phyloP scores from a whole-genome alignment of 139 green algal species.

The Micromonas pusilla region DNA sequence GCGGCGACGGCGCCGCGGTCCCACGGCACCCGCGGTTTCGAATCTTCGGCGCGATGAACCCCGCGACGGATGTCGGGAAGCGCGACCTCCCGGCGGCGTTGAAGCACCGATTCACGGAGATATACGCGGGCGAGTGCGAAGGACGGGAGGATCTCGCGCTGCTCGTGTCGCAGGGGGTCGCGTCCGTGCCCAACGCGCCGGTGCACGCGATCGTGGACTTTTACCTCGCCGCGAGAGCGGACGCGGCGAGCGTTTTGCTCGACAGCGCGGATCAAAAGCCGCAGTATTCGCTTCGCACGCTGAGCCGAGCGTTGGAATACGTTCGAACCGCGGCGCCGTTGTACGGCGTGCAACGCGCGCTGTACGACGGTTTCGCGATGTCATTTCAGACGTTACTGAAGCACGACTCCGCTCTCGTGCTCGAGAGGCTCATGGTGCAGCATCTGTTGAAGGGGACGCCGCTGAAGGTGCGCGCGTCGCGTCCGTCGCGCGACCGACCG shows the following conservation, averaged over 20 bases:
- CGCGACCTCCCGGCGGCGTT: constrained; percentile 78
- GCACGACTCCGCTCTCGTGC: constrained; percentile 19
- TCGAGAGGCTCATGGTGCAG: constrained; percentile 64
- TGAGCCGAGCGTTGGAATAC: constrained; percentile 87
- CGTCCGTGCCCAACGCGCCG: constrained; percentile 1
- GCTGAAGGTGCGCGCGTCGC: constrained; percentile 55
- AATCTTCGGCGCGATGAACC: constrained; percentile 96
- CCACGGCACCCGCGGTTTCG: constrained; percentile 80
- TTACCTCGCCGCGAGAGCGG: constrained; percentile 72
- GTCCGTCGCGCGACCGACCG: no score
- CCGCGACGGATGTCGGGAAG: constrained; percentile 92
- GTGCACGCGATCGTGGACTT: constrained; percentile 84
- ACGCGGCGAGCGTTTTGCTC: constrained; percentile 51
- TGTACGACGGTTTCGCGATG: constrained; percentile 91
- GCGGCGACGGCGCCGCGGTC: constrained; percentile 65
- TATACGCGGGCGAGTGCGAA: constrained; percentile 80
- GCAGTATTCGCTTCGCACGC: constrained; percentile 86
- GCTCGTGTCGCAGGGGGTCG: constrained; percentile 72
- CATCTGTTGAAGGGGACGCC: constrained; percentile 48
- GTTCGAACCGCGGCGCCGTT: constrained; percentile 47
- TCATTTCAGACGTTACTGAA: constrained; percentile 80
- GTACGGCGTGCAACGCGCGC: constrained; percentile 81
- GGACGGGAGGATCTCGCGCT: constrained; percentile 65
- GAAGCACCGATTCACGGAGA: constrained; percentile 86
- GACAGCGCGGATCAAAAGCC: constrained; percentile 82